Evolutionary conservation across 805 yeast genomes (phyloP), one percentile per base, ranked within the genome.

Genomic region (Starmerella powellii): DNA sequence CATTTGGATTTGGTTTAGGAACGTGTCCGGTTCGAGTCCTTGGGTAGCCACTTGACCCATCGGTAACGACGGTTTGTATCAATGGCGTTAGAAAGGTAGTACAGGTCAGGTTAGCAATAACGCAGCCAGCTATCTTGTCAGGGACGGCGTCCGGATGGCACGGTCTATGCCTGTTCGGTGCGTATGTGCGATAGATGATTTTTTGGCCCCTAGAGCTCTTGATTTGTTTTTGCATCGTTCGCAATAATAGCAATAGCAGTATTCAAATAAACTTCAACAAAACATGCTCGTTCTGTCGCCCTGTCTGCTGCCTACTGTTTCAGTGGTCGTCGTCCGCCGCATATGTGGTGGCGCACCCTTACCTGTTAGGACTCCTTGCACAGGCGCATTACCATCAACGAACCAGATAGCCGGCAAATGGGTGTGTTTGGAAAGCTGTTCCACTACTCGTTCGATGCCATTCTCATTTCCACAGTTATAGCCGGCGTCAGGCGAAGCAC

Each of bases 401-500:
- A 23, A 8, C 32, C 8, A 6, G 19, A 6, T 17, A 6, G 26
- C 21, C 27, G 18, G 27, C 37, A 5, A 6, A 44, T 51, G 82
- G 52, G 52, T 19, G 31, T 40, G 6, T 50, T 81, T 31, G 85
- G 86, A 2, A 74, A 68, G 58, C 51, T 78, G 42, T 59, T 80
- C 10, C 95, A 85, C 61, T 73, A 74, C 52, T 73, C 88, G 0
- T 55, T 85, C 42, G 96, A 87, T 57, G 69, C 86, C 48, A 74
- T 87, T 3, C 66, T 87, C 44, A 65, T 84, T 8, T 82, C 95
- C 2, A 74, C 91, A 58, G 67, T 87, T 12, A 64, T 88, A 34
- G 95, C 96, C 0, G 94, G 94, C 3, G 71, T 87, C 40, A 80
- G 84, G 58, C 72, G 85, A 48, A 77, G 82, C 48, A 81, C 95